These are phyloP conservation scores for Lentinula aciculospora DNA, from an alignment of 768 basidiomycete genomes.

Conservation along the genomic window DNA sequence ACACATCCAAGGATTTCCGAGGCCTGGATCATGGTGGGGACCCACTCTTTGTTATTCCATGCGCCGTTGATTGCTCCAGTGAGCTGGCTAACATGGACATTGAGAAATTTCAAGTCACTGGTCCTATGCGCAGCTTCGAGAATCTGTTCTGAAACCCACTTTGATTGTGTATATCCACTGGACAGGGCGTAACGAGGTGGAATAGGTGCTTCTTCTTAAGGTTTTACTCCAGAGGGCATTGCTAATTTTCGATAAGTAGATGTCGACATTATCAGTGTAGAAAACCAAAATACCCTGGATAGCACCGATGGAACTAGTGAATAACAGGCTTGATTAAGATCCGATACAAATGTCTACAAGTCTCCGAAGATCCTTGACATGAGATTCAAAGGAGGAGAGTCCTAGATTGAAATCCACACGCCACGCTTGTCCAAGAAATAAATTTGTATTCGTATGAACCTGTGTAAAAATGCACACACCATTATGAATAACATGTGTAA, in stretches of 20 bases:
- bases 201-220: background rate
- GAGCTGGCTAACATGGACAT: constrained; percentile 23
- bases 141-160: constrained; percentile 22
- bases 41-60: too few relatives aligned
- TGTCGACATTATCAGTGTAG: too few relatives aligned
- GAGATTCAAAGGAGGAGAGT: constrained; percentile 27
- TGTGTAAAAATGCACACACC: too few relatives aligned
- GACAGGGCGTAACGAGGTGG: constrained; percentile 12
- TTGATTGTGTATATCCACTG: constrained; percentile 27
- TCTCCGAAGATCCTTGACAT: constrained; percentile 21
- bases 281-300: too few relatives aligned
- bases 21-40: too few relatives aligned
- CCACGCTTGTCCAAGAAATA: constrained; percentile 19
- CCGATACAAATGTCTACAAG: constrained; percentile 6
- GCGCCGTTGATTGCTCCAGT: too few relatives aligned
- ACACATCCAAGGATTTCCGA: too few relatives aligned
- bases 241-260: too few relatives aligned
- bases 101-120: constrained; percentile 12
- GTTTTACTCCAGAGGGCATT: too few relatives aligned
- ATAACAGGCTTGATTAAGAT: too few relatives aligned
- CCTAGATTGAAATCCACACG: constrained; percentile 28
- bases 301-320: too few relatives aligned
- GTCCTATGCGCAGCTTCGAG: constrained; percentile 12
- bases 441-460: background rate
- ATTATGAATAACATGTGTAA: too few relatives aligned